A percentile compares a stretch with the other conserved stretches of the same genome.
Conservation (phyloP, 257 asterid genomes). For the Fraxinus excelsior region DNA sequence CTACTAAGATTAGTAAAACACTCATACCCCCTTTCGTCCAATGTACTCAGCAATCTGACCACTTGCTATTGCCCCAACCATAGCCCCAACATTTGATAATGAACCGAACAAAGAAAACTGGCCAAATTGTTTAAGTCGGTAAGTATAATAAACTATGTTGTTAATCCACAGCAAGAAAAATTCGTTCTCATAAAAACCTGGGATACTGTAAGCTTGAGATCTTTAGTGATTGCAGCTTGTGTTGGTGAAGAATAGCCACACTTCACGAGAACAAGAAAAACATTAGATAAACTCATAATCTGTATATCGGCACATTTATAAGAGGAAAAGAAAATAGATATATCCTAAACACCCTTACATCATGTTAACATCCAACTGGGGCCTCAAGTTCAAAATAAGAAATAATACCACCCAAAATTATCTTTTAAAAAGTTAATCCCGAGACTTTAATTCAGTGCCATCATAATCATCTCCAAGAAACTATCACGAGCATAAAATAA, state of each 20-base stretch:
- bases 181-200: conserved; percentile 50
- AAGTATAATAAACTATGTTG: background rate
- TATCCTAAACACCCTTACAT: background rate
- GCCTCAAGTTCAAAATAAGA: background rate
- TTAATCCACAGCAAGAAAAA: background rate
- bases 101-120: conserved; percentile 96
- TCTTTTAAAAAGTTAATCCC: background rate
- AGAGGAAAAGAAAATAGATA: background rate
- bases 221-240: conserved; percentile 58
- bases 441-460: background rate
- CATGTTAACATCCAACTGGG: background rate
- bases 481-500: conserved; percentile 4
- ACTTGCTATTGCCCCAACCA: conserved; percentile 98
- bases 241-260: conserved; percentile 85
- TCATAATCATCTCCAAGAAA: conserved; percentile 14
- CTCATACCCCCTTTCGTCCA: conserved; percentile 53
- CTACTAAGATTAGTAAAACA: conserved; percentile 9
- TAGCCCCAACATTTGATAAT: conserved; percentile 89
- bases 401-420: background rate
- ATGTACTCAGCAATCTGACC: conserved; percentile 97
- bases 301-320: background rate
- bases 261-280: conserved; percentile 31
- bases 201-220: conserved; percentile 68
- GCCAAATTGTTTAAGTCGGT: conserved; percentile 25
- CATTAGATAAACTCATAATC: conserved; percentile 6